A percentile compares a stretch with the other conserved stretches of the same genome.
These are phyloP conservation scores for Tricladium varicosporioides DNA, from an alignment of 2,329 filamentous ascomycete genomes.

Conservation along the genomic window DNA sequence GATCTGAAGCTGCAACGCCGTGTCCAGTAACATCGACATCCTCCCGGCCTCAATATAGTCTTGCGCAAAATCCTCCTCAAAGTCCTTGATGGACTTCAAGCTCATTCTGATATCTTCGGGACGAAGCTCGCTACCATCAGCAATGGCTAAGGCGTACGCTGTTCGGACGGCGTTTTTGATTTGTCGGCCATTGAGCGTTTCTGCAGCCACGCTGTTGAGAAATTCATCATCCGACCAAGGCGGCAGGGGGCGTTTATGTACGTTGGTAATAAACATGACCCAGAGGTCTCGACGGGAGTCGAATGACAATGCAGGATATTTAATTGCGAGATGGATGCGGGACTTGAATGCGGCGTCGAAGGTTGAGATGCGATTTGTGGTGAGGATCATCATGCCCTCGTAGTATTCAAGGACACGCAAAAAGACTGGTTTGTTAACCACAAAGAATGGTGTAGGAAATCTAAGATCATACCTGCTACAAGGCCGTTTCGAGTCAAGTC, in stretches of 20 bases:
- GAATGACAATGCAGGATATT: constrained; percentile 38
- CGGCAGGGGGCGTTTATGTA: neutral
- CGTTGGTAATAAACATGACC: neutral
- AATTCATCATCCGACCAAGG: neutral
- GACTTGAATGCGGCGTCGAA: constrained; percentile 39
- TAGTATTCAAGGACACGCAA: constrained; percentile 39
- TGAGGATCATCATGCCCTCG: constrained; percentile 37
- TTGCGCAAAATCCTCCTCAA: neutral
- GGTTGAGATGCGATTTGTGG: constrained; percentile 35
- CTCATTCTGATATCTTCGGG: neutral
- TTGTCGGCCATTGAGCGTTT: constrained; percentile 60
- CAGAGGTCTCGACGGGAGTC: neutral
- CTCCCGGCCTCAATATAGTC: neutral
- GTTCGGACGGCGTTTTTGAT: constrained; percentile 84
- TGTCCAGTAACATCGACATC: too few species aligned
- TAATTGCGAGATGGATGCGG: constrained; percentile 42
- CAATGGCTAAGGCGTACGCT: constrained; percentile 67
- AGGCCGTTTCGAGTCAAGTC: neutral
- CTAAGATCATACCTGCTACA: neutral
- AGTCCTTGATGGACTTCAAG: neutral
- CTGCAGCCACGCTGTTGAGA: neutral
- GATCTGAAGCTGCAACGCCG: neutral
- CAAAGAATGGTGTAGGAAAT: neutral
- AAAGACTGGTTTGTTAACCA: constrained; percentile 19
- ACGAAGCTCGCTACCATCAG: neutral